A percentile compares a stretch with the other conserved stretches of the same genome.
phyloP scores from a whole-genome alignment of 306 rosid genomes.

The Ziziphus jujuba region DNA sequence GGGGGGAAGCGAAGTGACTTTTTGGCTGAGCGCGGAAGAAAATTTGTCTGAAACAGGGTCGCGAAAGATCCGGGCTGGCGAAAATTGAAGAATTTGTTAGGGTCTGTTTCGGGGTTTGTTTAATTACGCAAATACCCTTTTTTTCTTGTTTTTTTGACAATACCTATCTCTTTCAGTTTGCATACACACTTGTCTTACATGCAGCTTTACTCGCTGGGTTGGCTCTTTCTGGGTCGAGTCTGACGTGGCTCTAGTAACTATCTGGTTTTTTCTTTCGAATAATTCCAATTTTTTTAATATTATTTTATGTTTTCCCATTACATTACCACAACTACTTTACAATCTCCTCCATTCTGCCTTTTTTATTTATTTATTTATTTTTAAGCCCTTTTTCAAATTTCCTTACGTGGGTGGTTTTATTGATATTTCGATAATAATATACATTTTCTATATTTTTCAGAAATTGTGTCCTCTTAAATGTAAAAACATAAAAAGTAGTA shows the following conservation, averaged over 20 bases:
- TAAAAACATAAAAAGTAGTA: too few species aligned
- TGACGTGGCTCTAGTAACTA: conserved; percentile 15
- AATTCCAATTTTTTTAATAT: neutral
- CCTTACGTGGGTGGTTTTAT: too few species aligned
- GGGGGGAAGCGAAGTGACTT: conserved; percentile 40
- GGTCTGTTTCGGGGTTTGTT: conserved; percentile 21
- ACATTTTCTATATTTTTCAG: too few species aligned
- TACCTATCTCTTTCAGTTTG: neutral
- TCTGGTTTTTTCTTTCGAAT: neutral
- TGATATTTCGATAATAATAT: too few species aligned
- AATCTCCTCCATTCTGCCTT: too few species aligned
- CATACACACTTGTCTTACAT: conserved; percentile 84
- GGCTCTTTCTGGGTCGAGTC: neutral
- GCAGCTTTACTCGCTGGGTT: conserved; percentile 39
- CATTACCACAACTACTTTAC: too few species aligned
- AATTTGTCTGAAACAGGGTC: conserved; percentile 73
- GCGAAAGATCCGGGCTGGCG: conserved; percentile 83
- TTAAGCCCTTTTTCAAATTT: too few species aligned
- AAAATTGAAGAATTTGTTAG: conserved; percentile 47
- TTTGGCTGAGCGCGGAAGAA: conserved; percentile 63
- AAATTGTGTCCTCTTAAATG: too few species aligned
- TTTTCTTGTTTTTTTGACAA: conserved; percentile 2
- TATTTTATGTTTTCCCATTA: neutral
- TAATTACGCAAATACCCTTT: conserved; percentile 30
- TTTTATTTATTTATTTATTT: too few species aligned